phyloP scores from a whole-genome alignment of 2,329 filamentous ascomycete species.

The Orbilia quercus region DNA sequence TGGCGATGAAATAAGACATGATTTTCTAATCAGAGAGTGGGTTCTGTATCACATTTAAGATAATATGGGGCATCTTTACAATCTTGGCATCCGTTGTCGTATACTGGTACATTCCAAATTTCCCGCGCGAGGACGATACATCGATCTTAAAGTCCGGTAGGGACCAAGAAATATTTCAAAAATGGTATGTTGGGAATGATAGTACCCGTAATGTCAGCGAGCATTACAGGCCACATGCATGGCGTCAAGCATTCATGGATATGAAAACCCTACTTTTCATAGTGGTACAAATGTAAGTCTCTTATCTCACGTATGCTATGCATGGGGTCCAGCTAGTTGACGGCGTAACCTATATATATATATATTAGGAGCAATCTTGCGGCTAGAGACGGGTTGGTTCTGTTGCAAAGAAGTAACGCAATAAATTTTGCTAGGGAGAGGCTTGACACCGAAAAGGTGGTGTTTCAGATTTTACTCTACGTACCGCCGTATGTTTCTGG shows the following conservation, averaged over 20 bases:
- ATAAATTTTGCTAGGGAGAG: neutral
- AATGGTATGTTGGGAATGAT: slow-evolving; percentile 33
- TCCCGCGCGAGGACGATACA: slow-evolving; percentile 22
- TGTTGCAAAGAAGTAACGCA: slow-evolving; percentile 1
- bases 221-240: slow-evolving; percentile 26
- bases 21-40: no score
- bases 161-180: slow-evolving; percentile 5
- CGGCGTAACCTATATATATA: no score
- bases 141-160: neutral
- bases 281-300: slow-evolving; percentile 15
- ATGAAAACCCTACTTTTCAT: slow-evolving; percentile 34
- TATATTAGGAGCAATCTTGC: slow-evolving; percentile 20
- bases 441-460: neutral
- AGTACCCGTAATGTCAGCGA: slow-evolving; percentile 29
- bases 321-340: no score
- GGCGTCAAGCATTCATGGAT: slow-evolving; percentile 29
- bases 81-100: slow-evolving; percentile 1
- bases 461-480: neutral
- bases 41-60: no score
- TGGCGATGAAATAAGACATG: no score
- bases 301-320: no score
- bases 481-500: slow-evolving; percentile 24
- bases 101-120: slow-evolving; percentile 29
- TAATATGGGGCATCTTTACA: slow-evolving; percentile 32
- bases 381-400: slow-evolving; percentile 11